These are phyloP conservation scores for Dictyostelium brefeldianum DNA, from an alignment of 78 protist genomes.

Conservation along the genomic window DNA sequence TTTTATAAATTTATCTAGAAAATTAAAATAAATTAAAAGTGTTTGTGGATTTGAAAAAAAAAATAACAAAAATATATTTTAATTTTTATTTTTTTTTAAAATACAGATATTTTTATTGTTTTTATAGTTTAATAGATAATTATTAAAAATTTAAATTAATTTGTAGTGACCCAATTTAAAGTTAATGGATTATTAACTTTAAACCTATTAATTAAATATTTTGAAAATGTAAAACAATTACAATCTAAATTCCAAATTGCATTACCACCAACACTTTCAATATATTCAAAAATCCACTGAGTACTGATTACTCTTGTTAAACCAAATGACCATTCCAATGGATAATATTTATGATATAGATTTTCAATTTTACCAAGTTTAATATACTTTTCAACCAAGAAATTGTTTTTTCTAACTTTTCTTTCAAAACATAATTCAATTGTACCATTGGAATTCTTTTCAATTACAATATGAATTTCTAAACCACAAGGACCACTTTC, in stretches of 20 bases:
- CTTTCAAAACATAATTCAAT: background rate
- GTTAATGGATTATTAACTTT: background rate
- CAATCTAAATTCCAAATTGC: background rate
- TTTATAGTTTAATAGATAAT: background rate
- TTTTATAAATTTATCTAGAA: background rate
- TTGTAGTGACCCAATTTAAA: background rate
- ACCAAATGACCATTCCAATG: background rate
- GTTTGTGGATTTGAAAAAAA: too few relatives aligned
- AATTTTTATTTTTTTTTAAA: background rate
- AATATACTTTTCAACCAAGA: background rate
- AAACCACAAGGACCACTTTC: background rate
- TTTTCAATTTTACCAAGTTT: background rate
- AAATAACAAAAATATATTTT: background rate
- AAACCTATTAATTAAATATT: background rate
- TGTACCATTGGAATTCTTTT: background rate
- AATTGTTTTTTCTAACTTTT: background rate
- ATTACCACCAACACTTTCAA: background rate
- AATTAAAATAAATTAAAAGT: too few relatives aligned
- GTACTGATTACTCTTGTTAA: background rate
- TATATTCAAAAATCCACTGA: background rate
- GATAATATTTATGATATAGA: background rate
- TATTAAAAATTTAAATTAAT: background rate
- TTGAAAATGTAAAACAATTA: background rate
- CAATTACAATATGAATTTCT: background rate
- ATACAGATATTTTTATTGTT: background rate